Evolutionary conservation across 345 rosid species (phyloP).

Genomic region (Garcia nutans): DNA sequence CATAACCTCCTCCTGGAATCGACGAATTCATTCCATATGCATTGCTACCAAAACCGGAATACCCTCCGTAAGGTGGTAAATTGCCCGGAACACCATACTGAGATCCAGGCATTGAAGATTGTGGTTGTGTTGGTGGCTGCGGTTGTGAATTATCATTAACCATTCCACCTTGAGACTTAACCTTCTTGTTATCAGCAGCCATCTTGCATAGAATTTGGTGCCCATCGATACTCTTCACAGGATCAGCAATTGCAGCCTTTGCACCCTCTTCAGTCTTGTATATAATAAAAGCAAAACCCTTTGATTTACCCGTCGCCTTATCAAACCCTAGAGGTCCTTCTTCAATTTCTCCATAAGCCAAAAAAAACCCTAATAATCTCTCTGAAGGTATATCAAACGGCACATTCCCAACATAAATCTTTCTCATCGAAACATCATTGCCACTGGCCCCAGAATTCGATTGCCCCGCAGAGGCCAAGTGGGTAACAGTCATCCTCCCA

Average conservation of each 20-base stretch:
- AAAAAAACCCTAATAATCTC: constrained; percentile 35
- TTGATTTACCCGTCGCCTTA: constrained; percentile 39
- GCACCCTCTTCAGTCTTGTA: constrained; percentile 47
- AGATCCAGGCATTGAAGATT: constrained; percentile 10
- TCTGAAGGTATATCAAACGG: constrained; percentile 35
- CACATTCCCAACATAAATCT: constrained; percentile 44
- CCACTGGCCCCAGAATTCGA: constrained; percentile 9
- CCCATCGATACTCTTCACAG: constrained; percentile 42
- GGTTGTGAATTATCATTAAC: not conserved
- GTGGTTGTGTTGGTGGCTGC: constrained; percentile 10
- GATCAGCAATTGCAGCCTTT: constrained; percentile 36
- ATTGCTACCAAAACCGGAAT: constrained; percentile 18
- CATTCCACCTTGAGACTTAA: constrained; percentile 17
- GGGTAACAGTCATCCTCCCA: constrained; percentile 37
- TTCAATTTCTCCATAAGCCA: constrained; percentile 42
- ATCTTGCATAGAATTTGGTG: constrained; percentile 37
- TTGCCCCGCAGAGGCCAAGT: constrained; percentile 33
- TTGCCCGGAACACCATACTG: constrained; percentile 11
- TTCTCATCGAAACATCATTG: constrained; percentile 31
- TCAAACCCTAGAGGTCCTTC: constrained; percentile 53
- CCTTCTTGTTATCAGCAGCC: constrained; percentile 32
- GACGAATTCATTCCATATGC: constrained; percentile 26
- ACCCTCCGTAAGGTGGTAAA: constrained; percentile 25
- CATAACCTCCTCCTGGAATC: constrained; percentile 6
- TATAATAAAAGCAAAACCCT: constrained; percentile 45